These are phyloP conservation scores for Penicillium sp. DNA, from an alignment of 2,329 filamentous ascomycete genomes.

Conservation along the genomic window DNA sequence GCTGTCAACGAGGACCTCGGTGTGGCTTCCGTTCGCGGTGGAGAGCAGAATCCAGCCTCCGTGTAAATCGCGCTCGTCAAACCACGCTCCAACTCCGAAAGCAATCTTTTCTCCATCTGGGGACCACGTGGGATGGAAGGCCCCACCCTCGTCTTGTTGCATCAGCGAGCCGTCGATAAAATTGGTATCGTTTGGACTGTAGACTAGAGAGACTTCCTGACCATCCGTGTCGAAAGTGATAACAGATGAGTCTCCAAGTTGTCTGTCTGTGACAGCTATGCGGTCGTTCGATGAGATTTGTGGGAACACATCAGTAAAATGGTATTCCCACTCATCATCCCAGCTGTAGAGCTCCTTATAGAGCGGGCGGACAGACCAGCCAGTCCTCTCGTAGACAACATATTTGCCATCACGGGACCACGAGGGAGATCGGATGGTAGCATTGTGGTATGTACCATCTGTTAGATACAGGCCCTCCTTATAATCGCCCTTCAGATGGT, in stretches of 20 bases:
- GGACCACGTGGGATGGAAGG: conserved; percentile 45
- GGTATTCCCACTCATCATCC: conserved; percentile 45
- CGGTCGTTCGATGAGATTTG: conserved; percentile 27
- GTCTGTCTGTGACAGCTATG: conserved; percentile 41
- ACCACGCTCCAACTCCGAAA: conserved; percentile 15
- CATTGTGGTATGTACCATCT: conserved; percentile 11
- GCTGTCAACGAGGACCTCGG: conserved; percentile 7
- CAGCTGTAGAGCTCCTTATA: conserved; percentile 42
- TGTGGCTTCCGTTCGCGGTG: conserved; percentile 10
- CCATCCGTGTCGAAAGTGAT: conserved; percentile 31
- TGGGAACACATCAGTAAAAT: conserved; percentile 47
- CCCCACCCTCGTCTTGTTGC: conserved; percentile 33
- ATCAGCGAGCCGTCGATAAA: conserved; percentile 21
- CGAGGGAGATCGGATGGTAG: conserved; percentile 18
- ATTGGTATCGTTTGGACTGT: conserved; percentile 22
- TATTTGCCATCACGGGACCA: conserved; percentile 39
- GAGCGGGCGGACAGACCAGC: conserved; percentile 34
- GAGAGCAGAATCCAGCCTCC: conserved; percentile 14
- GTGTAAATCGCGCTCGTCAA: conserved; percentile 8
- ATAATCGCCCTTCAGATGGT: conserved; percentile 19
- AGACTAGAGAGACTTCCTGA: conserved; percentile 26
- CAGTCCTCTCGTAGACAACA: conserved; percentile 26
- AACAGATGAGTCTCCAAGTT: conserved; percentile 43
- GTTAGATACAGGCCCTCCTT: conserved; percentile 35
- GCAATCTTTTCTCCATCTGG: conserved; percentile 39